Percentiles rank a stretch among this genome's conserved stretches.
Evolutionary conservation across 2,329 filamentous ascomycete genomes (phyloP).

Genomic region (Falciphora oryzae): DNA sequence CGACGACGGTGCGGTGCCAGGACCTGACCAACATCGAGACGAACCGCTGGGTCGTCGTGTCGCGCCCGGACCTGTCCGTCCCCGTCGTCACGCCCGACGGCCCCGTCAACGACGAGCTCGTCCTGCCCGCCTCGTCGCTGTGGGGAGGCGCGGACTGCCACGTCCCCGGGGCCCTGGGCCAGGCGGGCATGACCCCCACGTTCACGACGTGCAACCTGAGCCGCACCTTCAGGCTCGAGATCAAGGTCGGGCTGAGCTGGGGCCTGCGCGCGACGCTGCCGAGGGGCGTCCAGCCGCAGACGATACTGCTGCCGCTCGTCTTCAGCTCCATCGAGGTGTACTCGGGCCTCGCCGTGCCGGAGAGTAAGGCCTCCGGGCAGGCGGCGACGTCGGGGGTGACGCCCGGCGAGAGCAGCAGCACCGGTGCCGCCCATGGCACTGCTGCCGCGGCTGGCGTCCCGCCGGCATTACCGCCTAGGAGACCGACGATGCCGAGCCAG

Average conservation of each 20-base stretch:
- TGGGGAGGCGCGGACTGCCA: slow-evolving; percentile 56
- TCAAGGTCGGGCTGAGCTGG: slow-evolving; percentile 73
- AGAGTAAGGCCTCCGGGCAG: slow-evolving; percentile 6
- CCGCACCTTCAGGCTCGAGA: slow-evolving; percentile 75
- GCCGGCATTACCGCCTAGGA: slow-evolving; percentile 4
- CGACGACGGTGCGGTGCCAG: slow-evolving; percentile 74
- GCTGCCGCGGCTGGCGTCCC: not conserved
- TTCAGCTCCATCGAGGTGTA: slow-evolving; percentile 72
- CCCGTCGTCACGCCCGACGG: slow-evolving; percentile 57
- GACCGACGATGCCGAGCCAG: not conserved
- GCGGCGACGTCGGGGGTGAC: slow-evolving; percentile 1
- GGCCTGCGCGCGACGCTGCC: slow-evolving; percentile 44
- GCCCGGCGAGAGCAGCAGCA: slow-evolving; percentile 9
- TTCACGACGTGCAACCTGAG: slow-evolving; percentile 87
- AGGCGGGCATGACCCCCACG: slow-evolving; percentile 60
- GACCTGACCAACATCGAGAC: slow-evolving; percentile 65
- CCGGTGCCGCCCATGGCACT: not conserved
- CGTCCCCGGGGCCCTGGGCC: slow-evolving; percentile 3
- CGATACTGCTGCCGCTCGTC: slow-evolving; percentile 70
- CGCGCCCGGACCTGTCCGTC: slow-evolving; percentile 64
- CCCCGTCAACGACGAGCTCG: slow-evolving; percentile 58
- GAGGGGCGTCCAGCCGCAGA: slow-evolving; percentile 47
- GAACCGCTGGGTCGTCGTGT: slow-evolving; percentile 70
- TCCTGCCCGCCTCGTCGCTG: slow-evolving; percentile 61
- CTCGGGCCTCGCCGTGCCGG: slow-evolving; percentile 52